Evolutionary conservation across 179 eudicot genomes (phyloP), one percentile per base, ranked within the genome.

Genomic region (Beta lomatogona): DNA sequence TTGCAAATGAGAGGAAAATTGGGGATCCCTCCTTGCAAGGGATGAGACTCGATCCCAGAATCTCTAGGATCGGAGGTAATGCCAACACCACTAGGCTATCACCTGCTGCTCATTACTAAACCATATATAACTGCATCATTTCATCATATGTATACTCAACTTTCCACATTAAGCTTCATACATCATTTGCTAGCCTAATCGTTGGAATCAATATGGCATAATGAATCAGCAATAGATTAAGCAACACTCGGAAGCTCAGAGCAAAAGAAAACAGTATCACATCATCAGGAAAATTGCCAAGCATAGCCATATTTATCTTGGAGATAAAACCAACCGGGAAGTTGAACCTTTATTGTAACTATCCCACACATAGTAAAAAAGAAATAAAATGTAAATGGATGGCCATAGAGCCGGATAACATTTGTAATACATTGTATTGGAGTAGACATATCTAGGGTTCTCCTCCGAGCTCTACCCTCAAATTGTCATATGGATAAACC

Each of bases 381-480:
- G 74, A 71, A 57, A 57, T 58, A 65, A 6, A 31, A 55, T 63
- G 22, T 52, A 68, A 50, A 75, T 48, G 31, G 63, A 28, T 9
- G 22, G 58, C 28, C 63, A 78, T 69, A 55, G 48, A 84, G 69
- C 31, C 31, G 46, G 0, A 25, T 15, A 77, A 73, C 79, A 73
- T n/a, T 54, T 65, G 58, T 45, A 57, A 41, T 70, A 80, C 83
- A 28, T 10, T 80, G 64, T 77, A 2, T 54, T 28, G 54, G 7
- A 21, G 57, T 21, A 59, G 72, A 48, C 45, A 63, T 79, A 61
- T 71, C 75, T 83, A 92, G 67, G 97, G 93, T 73, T 94, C 95
- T 82, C 88, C 97, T 7, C 98, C 98, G 61, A 94, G 98, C 89
- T 94, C 95, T 79, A 86, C 95, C 88, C 91, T 87, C 77, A 94